Conservation (phyloP, 2,329 filamentous ascomycete species). For the Ceratocystis papillata region DNA sequence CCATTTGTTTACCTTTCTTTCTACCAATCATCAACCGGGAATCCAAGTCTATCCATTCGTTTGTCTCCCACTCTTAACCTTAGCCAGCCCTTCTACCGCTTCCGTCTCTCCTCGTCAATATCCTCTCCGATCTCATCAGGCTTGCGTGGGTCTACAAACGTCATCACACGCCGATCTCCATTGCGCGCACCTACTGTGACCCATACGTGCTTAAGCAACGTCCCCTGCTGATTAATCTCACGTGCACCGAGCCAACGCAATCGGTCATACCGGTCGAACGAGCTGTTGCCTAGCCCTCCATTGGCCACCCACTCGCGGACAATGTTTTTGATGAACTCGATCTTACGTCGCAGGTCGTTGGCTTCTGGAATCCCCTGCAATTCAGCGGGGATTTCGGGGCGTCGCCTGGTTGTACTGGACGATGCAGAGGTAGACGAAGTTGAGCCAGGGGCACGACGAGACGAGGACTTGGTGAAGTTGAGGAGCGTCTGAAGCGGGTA, state of each 20-base stretch:
- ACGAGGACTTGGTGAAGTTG: constrained; percentile 49
- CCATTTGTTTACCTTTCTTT: background rate
- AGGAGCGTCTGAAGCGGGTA: constrained; percentile 64
- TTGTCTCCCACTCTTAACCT: background rate
- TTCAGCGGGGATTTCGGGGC: constrained; percentile 50
- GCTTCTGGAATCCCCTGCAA: constrained; percentile 55
- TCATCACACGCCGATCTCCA: constrained; percentile 47
- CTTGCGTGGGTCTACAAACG: constrained; percentile 45
- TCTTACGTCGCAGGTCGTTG: constrained; percentile 63
- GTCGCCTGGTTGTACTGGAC: constrained; percentile 39
- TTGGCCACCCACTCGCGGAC: constrained; percentile 61
- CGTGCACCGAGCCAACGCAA: constrained; percentile 50
- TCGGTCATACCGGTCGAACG: constrained; percentile 45
- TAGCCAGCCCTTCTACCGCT: constrained; percentile 9
- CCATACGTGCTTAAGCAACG: constrained; percentile 54
- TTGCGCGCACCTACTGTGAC: constrained; percentile 54
- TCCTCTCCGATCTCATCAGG: constrained; percentile 46
- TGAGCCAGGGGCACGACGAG: constrained; percentile 28
- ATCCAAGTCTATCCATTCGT: background rate
- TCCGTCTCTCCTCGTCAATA: constrained; percentile 36
- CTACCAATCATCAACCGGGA: background rate
- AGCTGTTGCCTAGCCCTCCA: constrained; percentile 58
- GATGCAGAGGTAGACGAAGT: constrained; percentile 30
- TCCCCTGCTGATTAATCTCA: constrained; percentile 37
- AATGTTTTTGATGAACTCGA: constrained; percentile 59